A percentile compares a stretch with the other conserved stretches of the same genome.
phyloP scores from a whole-genome alignment of 805 yeast species.

The Wickerhamiella hasegawae region DNA sequence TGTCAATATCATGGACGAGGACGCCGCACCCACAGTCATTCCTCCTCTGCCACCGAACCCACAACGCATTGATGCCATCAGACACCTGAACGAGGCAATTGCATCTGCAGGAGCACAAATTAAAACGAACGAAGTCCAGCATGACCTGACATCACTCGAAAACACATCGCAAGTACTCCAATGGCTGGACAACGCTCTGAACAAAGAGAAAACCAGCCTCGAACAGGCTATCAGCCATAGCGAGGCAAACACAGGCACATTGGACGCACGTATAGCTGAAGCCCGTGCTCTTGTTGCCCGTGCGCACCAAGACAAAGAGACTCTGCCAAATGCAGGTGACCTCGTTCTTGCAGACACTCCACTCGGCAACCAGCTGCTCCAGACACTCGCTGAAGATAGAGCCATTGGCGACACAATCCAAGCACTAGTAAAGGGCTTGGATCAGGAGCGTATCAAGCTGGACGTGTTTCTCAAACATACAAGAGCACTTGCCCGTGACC shows the following conservation, averaged over 20 bases:
- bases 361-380: conserved; percentile 45
- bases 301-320: not conserved
- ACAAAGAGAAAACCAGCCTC: conserved; percentile 22
- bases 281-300: conserved; percentile 14
- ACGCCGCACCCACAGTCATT: conserved; percentile 7
- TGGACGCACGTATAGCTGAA: conserved; percentile 20
- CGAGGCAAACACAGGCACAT: conserved; percentile 17
- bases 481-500: conserved; percentile 46
- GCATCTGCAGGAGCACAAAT: conserved; percentile 15
- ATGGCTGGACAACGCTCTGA: conserved; percentile 20
- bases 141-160: conserved; percentile 17
- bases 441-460: conserved; percentile 29
- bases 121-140: conserved; percentile 14
- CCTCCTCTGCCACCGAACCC: conserved; percentile 29
- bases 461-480: conserved; percentile 31
- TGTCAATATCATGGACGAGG: conserved; percentile 5
- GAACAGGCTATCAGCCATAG: conserved; percentile 17
- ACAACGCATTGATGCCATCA: conserved; percentile 17
- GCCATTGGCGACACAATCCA: conserved; percentile 57
- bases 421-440: conserved; percentile 40
- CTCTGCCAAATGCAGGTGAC: conserved; percentile 26
- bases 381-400: conserved; percentile 44
- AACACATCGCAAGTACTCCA: conserved; percentile 25
- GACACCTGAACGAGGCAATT: conserved; percentile 14
- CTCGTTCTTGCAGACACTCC: conserved; percentile 35